Percentiles rank a stretch among this genome's conserved stretches.
Evolutionary conservation across 306 rosid species (phyloP).

Genomic region (Erythrophleum fordii): DNA sequence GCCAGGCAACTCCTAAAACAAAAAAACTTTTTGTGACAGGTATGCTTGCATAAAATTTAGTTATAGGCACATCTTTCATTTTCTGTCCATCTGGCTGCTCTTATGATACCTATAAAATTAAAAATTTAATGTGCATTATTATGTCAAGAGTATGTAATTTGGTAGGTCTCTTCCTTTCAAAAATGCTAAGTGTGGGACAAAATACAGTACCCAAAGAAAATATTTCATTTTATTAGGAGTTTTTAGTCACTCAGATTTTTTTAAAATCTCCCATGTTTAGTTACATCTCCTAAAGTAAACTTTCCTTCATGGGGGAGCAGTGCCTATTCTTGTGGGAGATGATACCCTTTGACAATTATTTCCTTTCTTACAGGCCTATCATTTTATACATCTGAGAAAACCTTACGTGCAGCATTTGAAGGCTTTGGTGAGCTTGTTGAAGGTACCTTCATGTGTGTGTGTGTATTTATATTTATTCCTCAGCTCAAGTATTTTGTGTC

Average conservation of each 20-base stretch:
- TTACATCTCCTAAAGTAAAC: background rate
- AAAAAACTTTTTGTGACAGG: constrained; percentile 62
- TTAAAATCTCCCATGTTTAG: constrained; percentile 1
- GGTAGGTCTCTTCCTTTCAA: background rate
- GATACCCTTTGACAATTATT: constrained; percentile 22
- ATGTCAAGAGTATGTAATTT: constrained; percentile 30
- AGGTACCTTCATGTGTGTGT: constrained; percentile 47
- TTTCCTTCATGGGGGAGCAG: constrained; percentile 6
- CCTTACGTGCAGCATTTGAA: constrained; percentile 82
- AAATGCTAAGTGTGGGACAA: constrained; percentile 4
- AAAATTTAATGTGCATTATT: background rate
- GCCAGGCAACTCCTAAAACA: constrained; percentile 43
- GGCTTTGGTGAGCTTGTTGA: constrained; percentile 84
- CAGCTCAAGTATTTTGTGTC: constrained; percentile 4
- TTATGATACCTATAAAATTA: constrained; percentile 1
- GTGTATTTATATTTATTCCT: constrained; percentile 6
- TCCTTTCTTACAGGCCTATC: constrained; percentile 59
- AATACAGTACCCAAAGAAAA: background rate
- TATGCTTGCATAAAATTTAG: constrained; percentile 21
- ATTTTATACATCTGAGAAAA: constrained; percentile 78
- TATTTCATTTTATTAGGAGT: background rate
- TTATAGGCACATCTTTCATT: constrained; percentile 6
- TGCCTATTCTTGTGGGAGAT: constrained; percentile 20
- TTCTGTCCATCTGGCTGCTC: background rate
- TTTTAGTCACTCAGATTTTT: background rate